phyloP scores from a whole-genome alignment of 2,329 filamentous ascomycete genomes.

The Rhinocladiella mackenziei region DNA sequence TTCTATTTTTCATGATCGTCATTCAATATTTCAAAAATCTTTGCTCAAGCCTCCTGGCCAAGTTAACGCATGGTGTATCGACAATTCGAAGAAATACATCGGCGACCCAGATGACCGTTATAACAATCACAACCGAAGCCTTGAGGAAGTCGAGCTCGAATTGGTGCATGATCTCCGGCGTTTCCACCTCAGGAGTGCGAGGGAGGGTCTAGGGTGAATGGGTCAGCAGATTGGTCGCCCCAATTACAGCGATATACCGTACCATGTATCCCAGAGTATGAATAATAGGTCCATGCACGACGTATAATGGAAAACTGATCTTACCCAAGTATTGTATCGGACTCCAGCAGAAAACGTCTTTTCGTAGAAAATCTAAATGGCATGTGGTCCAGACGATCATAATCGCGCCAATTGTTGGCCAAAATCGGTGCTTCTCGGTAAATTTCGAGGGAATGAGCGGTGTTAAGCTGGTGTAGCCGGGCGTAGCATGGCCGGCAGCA shows the following conservation, averaged over 20 bases:
- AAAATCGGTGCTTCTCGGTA: constrained; percentile 43
- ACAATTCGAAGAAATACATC: constrained; percentile 58
- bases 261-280: constrained; percentile 42
- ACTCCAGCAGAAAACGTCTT: constrained; percentile 40
- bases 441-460: constrained; percentile 40
- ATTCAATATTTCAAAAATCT: too few species aligned
- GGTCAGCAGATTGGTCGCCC: constrained; percentile 38
- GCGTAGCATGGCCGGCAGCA: constrained; percentile 37
- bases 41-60: constrained; percentile 49
- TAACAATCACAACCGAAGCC: constrained; percentile 39
- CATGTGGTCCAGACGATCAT: constrained; percentile 43
- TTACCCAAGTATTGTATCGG: constrained; percentile 46
- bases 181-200: constrained; percentile 34
- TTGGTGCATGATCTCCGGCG: constrained; percentile 32
- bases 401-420: constrained; percentile 42
- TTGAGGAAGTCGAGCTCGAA: constrained; percentile 41
- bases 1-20: too few species aligned
- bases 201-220: constrained; percentile 32
- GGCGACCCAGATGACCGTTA: constrained; percentile 50
- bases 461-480: constrained; percentile 41
- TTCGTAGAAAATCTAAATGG: constrained; percentile 37
- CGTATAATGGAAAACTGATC: constrained; percentile 47
- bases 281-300: constrained; percentile 45
- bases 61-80: constrained; percentile 50
- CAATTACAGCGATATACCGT: constrained; percentile 27